phyloP scores from a whole-genome alignment of 2,329 filamentous ascomycete species.

The Pseudogymnoascus sp. region DNA sequence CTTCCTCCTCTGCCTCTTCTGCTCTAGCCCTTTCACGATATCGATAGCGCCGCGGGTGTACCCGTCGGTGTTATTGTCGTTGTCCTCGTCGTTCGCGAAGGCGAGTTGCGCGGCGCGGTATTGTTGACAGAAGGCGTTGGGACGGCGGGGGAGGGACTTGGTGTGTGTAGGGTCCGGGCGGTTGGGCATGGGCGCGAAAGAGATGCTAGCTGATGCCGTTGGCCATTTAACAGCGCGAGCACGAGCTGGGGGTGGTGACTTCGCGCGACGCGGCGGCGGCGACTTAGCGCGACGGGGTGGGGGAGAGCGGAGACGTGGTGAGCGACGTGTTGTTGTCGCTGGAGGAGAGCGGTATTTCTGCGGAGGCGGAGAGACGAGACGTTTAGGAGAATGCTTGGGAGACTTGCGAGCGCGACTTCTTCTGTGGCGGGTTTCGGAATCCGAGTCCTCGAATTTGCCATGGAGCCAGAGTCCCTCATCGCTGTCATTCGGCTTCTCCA shows the following conservation, averaged over 20 bases:
- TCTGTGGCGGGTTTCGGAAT: conserved; percentile 46
- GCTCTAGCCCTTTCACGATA: conserved; percentile 92
- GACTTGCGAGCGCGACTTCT: conserved; percentile 35
- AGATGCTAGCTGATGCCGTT: conserved; percentile 34
- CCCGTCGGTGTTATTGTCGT: conserved; percentile 38
- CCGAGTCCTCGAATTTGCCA: conserved; percentile 61
- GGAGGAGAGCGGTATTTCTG: conserved; percentile 31
- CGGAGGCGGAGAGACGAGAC: conserved; percentile 46
- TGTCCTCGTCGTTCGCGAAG: conserved; percentile 30
- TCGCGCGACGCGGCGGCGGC: conserved; percentile 32
- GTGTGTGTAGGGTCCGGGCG: conserved; percentile 66
- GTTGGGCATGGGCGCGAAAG: conserved; percentile 42
- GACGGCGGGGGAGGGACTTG: conserved; percentile 76
- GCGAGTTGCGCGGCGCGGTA: conserved; percentile 36
- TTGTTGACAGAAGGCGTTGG: conserved; percentile 56
- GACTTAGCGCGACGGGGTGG: conserved; percentile 27
- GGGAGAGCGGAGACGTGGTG: conserved; percentile 29
- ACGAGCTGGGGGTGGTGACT: conserved; percentile 65
- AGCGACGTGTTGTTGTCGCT: conserved; percentile 22
- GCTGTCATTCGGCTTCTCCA: conserved; percentile 50
- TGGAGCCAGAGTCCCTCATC: conserved; percentile 64
- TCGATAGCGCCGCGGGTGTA: conserved; percentile 91
- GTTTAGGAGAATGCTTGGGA: conserved; percentile 51
- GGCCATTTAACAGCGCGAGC: conserved; percentile 44
- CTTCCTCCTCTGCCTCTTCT: conserved; percentile 84